phyloP scores from a whole-genome alignment of 1,284 basidiomycete genomes.

The Pyrrhoderma noxium region DNA sequence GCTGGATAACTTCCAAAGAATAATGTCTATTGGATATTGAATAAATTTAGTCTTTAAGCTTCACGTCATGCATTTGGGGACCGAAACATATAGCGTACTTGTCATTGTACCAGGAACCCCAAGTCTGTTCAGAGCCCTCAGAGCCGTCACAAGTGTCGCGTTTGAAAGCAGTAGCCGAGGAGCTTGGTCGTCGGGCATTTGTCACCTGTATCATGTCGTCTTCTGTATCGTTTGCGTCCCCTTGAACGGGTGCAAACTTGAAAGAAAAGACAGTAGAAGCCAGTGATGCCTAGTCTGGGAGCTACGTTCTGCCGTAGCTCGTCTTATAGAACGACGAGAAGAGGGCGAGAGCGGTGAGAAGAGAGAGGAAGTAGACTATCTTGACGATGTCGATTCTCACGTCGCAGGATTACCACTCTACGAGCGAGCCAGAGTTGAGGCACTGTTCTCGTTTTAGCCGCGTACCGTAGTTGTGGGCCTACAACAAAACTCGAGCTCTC shows the following conservation, averaged over 20 bases:
- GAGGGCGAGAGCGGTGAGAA: background rate
- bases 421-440: background rate
- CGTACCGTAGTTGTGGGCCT: slow-evolving; percentile 5
- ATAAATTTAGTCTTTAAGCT: no score
- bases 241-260: slow-evolving; percentile 4
- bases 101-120: slow-evolving; percentile 17
- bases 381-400: slow-evolving; percentile 16
- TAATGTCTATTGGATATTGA: slow-evolving; percentile 49
- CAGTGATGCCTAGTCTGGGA: slow-evolving; percentile 2
- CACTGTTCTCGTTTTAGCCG: background rate
- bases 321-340: background rate
- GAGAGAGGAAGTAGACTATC: slow-evolving; percentile 1
- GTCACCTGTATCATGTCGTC: slow-evolving; percentile 16
- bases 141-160: slow-evolving; percentile 1
- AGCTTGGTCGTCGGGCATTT: slow-evolving; percentile 14
- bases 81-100: slow-evolving; percentile 10
- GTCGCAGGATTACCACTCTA: slow-evolving; percentile 5
- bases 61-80: background rate
- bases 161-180: slow-evolving; percentile 7
- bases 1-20: slow-evolving; percentile 75
- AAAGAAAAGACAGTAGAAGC: slow-evolving; percentile 7
- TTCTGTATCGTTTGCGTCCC: slow-evolving; percentile 2
- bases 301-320: no score
- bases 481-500: no score
- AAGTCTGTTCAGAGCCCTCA: slow-evolving; percentile 12